These are phyloP conservation scores for Stenocarpella maydis DNA, from an alignment of 2,329 filamentous ascomycete genomes.

Conservation along the genomic window DNA sequence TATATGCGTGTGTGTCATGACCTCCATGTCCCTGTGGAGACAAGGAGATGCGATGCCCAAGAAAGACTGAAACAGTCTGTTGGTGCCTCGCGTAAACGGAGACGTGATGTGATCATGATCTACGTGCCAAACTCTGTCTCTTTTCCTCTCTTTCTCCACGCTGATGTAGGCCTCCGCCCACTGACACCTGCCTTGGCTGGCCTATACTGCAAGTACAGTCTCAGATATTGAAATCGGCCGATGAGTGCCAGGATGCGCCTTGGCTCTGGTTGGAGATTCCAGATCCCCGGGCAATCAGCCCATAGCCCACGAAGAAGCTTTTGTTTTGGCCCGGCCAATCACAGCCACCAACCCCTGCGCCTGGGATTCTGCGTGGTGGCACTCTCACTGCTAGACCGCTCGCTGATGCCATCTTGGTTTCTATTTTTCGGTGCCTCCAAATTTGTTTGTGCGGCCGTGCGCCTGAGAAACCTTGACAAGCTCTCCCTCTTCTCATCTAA, in stretches of 20 bases:
- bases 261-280: neutral
- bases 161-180: neutral
- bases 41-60: neutral
- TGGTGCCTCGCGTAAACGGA: neutral
- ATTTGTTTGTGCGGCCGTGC: neutral
- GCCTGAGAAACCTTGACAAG: slow-evolving; percentile 10
- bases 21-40: neutral
- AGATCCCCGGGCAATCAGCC: slow-evolving; percentile 3
- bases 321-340: slow-evolving; percentile 8
- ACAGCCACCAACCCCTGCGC: neutral
- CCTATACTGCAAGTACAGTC: neutral
- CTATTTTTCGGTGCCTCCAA: neutral
- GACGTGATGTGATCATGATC: neutral
- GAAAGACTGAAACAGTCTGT: neutral
- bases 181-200: neutral
- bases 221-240: slow-evolving; percentile 1
- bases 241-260: slow-evolving; percentile 6
- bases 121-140: no score
- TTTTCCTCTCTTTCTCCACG: neutral
- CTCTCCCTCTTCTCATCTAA: neutral
- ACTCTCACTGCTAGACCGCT: no score
- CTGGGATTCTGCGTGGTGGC: neutral
- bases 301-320: slow-evolving; percentile 1
- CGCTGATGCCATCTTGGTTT: neutral
- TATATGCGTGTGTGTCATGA: neutral